Evolutionary conservation across 345 rosid species (phyloP).

Genomic region (Boechera retrofracta): DNA sequence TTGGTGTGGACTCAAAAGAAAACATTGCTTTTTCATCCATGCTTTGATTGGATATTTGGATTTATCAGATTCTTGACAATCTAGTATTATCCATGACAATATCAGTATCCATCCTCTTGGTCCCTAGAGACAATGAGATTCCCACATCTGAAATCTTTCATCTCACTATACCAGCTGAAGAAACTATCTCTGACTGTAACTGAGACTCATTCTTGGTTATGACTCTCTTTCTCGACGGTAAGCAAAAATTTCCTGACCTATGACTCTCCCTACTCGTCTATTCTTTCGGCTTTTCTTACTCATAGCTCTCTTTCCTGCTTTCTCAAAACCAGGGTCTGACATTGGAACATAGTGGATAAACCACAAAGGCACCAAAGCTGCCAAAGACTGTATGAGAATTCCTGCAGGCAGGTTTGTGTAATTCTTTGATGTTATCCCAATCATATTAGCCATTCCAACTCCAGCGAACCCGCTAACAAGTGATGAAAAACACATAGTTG

Average conservation of each 20-base stretch:
- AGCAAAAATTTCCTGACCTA: neutral
- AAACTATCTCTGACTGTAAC: neutral
- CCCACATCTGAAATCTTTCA: too few species aligned
- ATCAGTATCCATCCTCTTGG: neutral
- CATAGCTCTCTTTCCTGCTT: conserved; percentile 52
- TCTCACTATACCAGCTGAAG: neutral
- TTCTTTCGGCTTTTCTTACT: conserved; percentile 60
- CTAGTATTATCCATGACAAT: neutral
- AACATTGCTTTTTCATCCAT: neutral
- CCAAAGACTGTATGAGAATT: conserved; percentile 60
- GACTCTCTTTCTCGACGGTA: conserved; percentile 7
- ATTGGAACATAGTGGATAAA: conserved; percentile 59
- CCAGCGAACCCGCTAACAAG: conserved; percentile 64
- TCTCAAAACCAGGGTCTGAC: conserved; percentile 47
- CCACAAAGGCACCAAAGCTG: conserved; percentile 65
- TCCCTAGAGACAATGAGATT: neutral
- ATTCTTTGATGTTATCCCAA: conserved; percentile 58
- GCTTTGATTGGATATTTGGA: neutral
- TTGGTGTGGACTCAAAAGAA: neutral
- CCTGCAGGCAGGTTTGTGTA: conserved; percentile 62
- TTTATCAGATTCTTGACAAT: conserved; percentile 8
- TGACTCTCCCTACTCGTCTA: conserved; percentile 65
- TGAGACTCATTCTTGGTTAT: conserved; percentile 1
- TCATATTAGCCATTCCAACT: conserved; percentile 65
- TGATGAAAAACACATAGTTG: conserved; percentile 68